These are phyloP conservation scores for Zalerion maritima DNA, from an alignment of 495 filamentous ascomycete species.

Conservation along the genomic window DNA sequence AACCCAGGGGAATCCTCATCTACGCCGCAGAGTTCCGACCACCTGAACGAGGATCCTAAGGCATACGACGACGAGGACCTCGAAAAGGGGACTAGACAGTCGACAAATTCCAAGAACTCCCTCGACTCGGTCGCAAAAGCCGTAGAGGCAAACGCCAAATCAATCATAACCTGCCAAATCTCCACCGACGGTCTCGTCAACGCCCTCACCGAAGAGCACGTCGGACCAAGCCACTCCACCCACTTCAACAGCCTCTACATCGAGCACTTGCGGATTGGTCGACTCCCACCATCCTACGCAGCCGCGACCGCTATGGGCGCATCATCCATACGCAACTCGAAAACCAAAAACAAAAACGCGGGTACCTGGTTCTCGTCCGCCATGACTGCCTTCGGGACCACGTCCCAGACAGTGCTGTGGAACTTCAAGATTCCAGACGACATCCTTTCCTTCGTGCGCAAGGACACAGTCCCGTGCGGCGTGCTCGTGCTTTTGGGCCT, in stretches of 20 bases:
- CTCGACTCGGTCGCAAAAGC: conserved; percentile 21
- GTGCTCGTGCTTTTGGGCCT: conserved; percentile 40
- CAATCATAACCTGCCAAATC: conserved; percentile 30
- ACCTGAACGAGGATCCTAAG: not conserved
- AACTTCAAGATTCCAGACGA: conserved; percentile 43
- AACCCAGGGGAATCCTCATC: too few relatives aligned
- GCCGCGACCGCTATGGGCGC: too few relatives aligned
- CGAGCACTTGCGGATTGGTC: conserved; percentile 25
- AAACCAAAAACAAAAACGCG: conserved; percentile 12
- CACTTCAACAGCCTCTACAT: conserved; percentile 25
- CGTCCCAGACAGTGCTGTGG: conserved; percentile 41
- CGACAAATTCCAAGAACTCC: conserved; percentile 15
- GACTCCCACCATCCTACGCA: too few relatives aligned
- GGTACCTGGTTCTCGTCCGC: conserved; percentile 45
- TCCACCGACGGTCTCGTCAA: conserved; percentile 24
- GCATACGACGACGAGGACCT: conserved; percentile 4
- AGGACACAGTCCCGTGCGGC: conserved; percentile 45
- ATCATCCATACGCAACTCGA: too few relatives aligned
- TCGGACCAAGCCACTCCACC: conserved; percentile 7
- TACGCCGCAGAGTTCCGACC: conserved; percentile 1
- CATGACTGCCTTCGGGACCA: conserved; percentile 38
- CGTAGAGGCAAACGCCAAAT: conserved; percentile 7
- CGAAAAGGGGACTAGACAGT: conserved; percentile 5
- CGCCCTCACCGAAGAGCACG: conserved; percentile 17
- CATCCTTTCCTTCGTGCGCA: conserved; percentile 33